Percentiles rank a stretch among this genome's conserved stretches.
Evolutionary conservation across 148 eudicot genomes (phyloP).

Genomic region (Cornus suecica): DNA sequence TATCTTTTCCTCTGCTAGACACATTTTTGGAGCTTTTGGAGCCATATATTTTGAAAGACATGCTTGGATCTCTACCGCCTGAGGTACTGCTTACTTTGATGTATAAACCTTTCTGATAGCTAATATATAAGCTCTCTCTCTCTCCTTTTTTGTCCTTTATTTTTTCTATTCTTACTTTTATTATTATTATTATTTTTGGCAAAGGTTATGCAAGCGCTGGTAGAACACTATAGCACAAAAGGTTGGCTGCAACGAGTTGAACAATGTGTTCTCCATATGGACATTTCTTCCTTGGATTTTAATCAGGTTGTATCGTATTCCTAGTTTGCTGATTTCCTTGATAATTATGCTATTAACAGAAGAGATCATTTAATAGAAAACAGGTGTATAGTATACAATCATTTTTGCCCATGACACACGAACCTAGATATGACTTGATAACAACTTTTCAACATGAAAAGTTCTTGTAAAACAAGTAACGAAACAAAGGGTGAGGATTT

Average conservation of each 20-base stretch:
- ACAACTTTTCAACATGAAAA: background rate
- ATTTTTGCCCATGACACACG: background rate
- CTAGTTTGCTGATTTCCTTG: background rate
- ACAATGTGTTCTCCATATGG: constrained; percentile 98
- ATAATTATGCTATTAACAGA: background rate
- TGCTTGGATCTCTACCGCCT: constrained; percentile 95
- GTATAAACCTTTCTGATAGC: background rate
- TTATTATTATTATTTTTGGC: too few relatives aligned
- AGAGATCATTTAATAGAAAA: background rate
- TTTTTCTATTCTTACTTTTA: constrained; percentile 14
- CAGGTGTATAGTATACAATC: background rate
- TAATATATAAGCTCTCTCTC: background rate
- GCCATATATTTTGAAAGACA: constrained; percentile 96
- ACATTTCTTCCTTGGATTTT: constrained; percentile 93
- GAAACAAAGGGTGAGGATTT: background rate
- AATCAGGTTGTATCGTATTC: constrained; percentile 61
- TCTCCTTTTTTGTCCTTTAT: background rate
- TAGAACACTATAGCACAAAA: constrained; percentile 83
- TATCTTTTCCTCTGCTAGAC: constrained; percentile 38
- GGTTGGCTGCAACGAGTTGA: constrained; percentile 98
- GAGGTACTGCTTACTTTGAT: constrained; percentile 45
- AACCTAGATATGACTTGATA: background rate
- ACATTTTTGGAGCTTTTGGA: constrained; percentile 97
- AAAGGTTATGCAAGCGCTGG: constrained; percentile 97
- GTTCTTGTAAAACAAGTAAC: background rate